Evolutionary conservation across 768 basidiomycete genomes (phyloP).

Genomic region (Boletus patriciae): DNA sequence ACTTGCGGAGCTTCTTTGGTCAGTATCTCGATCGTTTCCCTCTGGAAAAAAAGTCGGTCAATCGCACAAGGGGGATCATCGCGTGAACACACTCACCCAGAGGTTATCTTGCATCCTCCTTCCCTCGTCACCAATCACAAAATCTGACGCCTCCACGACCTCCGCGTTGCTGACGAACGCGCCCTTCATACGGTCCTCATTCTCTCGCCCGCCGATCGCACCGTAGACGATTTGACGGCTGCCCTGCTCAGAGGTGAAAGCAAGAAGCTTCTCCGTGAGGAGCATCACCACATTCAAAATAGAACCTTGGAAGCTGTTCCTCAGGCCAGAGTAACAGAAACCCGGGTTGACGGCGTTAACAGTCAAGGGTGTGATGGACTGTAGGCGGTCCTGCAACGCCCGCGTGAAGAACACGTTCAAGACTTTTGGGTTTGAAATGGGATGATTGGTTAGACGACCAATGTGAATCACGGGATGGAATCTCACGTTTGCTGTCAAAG

Average conservation of each 20-base stretch:
- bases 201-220: neutral
- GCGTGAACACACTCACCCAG: neutral
- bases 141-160: neutral
- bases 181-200: too few species aligned
- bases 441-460: too few species aligned
- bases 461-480: too few species aligned
- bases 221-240: neutral
- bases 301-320: too few species aligned
- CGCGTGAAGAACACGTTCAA: too few species aligned
- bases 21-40: neutral
- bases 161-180: neutral
- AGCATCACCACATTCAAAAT: neutral
- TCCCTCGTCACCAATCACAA: neutral
- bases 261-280: neutral
- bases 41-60: neutral
- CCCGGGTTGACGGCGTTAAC: too few species aligned
- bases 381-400: too few species aligned
- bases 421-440: too few species aligned
- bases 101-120: neutral
- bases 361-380: too few species aligned
- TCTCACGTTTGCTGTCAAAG: too few species aligned
- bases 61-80: neutral
- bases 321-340: too few species aligned
- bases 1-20: neutral
- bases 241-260: neutral